Evolutionary conservation across 2,329 filamentous ascomycete species (phyloP).

Genomic region (Colletotrichum horii): DNA sequence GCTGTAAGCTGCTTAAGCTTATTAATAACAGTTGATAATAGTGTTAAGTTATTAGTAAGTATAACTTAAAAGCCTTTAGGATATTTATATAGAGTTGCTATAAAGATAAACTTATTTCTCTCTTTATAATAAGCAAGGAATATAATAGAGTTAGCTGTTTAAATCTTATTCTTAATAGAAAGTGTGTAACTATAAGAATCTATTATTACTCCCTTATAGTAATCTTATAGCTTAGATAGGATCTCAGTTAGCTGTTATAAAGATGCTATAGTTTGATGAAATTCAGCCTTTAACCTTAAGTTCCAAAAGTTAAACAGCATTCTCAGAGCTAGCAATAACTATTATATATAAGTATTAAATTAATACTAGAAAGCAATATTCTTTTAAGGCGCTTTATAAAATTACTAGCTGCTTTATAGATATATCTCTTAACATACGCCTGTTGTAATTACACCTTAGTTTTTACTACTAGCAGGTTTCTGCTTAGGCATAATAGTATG

Average conservation of each 20-base stretch:
- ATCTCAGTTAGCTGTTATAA: background rate
- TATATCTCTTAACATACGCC: background rate
- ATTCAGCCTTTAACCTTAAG: background rate
- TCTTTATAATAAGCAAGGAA: background rate
- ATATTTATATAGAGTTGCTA: background rate
- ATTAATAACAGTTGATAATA: background rate
- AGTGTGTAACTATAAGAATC: background rate
- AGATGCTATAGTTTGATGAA: background rate
- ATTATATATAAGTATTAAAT: background rate
- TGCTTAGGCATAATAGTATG: background rate
- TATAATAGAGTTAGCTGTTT: background rate
- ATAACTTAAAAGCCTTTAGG: background rate
- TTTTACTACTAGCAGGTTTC: background rate
- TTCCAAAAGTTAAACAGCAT: background rate
- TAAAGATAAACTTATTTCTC: background rate
- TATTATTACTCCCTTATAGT: background rate
- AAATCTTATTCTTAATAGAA: background rate
- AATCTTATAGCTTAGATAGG: background rate
- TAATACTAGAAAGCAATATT: background rate
- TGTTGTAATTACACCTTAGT: background rate
- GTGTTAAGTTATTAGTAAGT: background rate
- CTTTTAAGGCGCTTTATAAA: background rate
- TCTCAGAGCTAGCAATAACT: background rate
- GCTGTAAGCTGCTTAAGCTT: background rate
- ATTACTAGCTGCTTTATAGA: background rate